These are phyloP conservation scores for Claviceps citrina DNA, from an alignment of 2,329 filamentous ascomycete genomes.

Conservation along the genomic window DNA sequence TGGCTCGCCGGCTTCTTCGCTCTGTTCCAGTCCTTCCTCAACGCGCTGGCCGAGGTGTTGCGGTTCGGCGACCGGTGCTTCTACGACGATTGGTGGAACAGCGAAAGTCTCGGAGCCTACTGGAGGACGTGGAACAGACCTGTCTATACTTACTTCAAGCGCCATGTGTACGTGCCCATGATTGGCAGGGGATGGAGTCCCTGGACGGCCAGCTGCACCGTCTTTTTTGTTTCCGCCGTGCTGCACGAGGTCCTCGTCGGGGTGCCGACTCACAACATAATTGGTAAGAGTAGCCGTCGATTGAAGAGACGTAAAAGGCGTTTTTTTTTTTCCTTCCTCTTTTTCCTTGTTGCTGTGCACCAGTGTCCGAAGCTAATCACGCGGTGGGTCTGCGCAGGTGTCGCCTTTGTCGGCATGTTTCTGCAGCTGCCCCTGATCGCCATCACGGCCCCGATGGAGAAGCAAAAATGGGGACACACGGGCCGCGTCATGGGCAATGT, in stretches of 20 bases:
- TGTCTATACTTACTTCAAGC: conserved; percentile 90
- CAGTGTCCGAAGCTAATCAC: neutral
- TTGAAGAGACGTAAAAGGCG: no score
- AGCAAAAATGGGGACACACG: conserved; percentile 52
- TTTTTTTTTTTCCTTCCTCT: no score
- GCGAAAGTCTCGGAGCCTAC: conserved; percentile 68
- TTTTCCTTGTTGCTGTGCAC: no score
- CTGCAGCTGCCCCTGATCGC: conserved; percentile 78
- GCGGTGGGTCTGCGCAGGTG: conserved; percentile 40
- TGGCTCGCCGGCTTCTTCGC: conserved; percentile 98
- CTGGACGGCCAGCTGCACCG: conserved; percentile 54
- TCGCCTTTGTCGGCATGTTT: conserved; percentile 90
- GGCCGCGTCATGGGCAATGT: conserved; percentile 76
- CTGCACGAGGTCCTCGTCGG: conserved; percentile 88
- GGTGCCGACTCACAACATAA: conserved; percentile 84
- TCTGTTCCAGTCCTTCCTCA: conserved; percentile 82
- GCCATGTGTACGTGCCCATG: conserved; percentile 82
- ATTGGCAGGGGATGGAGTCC: conserved; percentile 69
- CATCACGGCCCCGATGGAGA: conserved; percentile 64
- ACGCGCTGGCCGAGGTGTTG: conserved; percentile 79
- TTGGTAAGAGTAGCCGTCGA: conserved; percentile 44
- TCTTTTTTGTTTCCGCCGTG: conserved; percentile 78
- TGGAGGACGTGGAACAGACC: conserved; percentile 98
- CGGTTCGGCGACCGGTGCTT: conserved; percentile 86
- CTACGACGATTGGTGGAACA: conserved; percentile 98